These are phyloP conservation scores for Helotiales sp. DNA, from an alignment of 2,329 filamentous ascomycete species.

Conservation along the genomic window DNA sequence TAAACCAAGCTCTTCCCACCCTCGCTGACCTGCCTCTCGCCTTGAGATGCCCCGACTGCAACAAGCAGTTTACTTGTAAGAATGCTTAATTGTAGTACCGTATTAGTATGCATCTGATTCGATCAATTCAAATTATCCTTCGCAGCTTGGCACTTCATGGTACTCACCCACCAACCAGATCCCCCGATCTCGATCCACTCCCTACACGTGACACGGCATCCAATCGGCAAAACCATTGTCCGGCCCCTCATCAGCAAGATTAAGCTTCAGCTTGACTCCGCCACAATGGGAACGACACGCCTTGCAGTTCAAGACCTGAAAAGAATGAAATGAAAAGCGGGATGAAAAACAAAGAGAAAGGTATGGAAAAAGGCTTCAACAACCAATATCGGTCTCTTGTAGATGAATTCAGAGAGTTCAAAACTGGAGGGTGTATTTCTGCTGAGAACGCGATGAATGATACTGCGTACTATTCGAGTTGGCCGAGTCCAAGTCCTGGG, in stretches of 20 bases:
- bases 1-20: no score
- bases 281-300: neutral
- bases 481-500: conserved; percentile 3
- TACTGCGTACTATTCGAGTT: neutral
- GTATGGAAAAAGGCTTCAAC: neutral
- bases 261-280: neutral
- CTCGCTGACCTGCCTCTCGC: no score
- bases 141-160: neutral
- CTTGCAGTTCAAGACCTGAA: no score
- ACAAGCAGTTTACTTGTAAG: neutral
- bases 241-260: neutral
- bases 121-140: neutral
- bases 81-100: neutral
- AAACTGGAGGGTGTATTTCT: conserved; percentile 8
- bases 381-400: conserved; percentile 19
- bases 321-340: no score
- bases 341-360: no score
- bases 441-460: conserved; percentile 9
- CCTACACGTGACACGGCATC: neutral
- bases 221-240: neutral
- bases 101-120: neutral
- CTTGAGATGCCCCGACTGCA: neutral
- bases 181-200: neutral
- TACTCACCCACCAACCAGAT: neutral
- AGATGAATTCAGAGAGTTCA: conserved; percentile 19